Conservation (phyloP, 1,139 yeast species). For the Geotrichum candidum region DNA sequence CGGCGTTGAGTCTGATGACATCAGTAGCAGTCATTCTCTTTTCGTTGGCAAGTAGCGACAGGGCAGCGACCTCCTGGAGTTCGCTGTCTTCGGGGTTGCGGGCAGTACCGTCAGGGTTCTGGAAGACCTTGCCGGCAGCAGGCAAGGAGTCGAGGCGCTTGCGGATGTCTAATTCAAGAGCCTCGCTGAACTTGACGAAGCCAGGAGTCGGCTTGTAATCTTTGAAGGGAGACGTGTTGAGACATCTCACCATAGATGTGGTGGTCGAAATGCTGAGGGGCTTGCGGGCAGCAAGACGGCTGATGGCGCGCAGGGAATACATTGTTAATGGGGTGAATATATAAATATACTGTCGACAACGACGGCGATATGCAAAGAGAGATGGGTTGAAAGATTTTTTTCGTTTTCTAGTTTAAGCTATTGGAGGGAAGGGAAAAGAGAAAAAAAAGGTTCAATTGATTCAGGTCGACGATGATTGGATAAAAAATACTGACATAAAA, state of each 20-base stretch:
- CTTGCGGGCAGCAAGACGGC: constrained; percentile 14
- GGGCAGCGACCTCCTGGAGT: constrained; percentile 66
- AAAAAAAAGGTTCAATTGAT: not conserved
- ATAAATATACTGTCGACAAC: not conserved
- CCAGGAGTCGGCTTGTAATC: constrained; percentile 17
- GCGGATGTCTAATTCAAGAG: constrained; percentile 31
- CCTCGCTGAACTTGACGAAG: constrained; percentile 24
- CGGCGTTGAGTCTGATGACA: constrained; percentile 49
- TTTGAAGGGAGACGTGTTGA: constrained; percentile 15
- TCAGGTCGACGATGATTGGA: constrained; percentile 7
- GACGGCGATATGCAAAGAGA: constrained; percentile 1
- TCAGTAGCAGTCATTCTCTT: constrained; percentile 60
- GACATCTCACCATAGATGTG: constrained; percentile 11
- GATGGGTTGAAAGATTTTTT: not conserved
- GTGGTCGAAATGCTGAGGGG: constrained; percentile 3
- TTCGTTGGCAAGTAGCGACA: constrained; percentile 56
- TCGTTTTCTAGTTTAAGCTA: not conserved
- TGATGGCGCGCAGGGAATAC: constrained; percentile 18
- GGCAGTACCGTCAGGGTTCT: constrained; percentile 73
- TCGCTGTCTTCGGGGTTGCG: constrained; percentile 67
- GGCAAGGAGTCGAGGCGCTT: constrained; percentile 30
- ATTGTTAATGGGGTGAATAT: constrained; percentile 8
- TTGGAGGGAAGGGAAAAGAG: not conserved
- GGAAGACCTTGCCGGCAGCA: constrained; percentile 43
- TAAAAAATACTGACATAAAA: not conserved